A percentile compares a stretch with the other conserved stretches of the same genome.
Evolutionary conservation across 1,284 basidiomycete species (phyloP).

Genomic region (Trametes pubescens): DNA sequence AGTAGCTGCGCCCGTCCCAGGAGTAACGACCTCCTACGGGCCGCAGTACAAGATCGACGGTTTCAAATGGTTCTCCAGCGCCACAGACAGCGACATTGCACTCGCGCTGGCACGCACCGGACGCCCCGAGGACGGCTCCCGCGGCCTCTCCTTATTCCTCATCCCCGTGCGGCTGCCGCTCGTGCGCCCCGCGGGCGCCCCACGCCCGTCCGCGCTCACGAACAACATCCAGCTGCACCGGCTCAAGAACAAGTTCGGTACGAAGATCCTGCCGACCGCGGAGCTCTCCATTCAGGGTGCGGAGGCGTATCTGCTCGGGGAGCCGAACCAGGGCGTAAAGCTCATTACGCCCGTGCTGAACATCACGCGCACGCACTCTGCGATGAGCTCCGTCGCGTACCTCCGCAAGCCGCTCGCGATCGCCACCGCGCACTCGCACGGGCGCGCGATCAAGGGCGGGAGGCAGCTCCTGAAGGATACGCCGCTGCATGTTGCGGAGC

Average conservation of each 20-base stretch:
- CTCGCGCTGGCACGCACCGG: conserved; percentile 79
- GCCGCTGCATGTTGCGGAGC: conserved; percentile 68
- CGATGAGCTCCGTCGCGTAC: conserved; percentile 63
- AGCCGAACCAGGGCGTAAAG: conserved; percentile 70
- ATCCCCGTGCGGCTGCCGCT: conserved; percentile 68
- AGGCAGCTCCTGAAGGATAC: conserved; percentile 59
- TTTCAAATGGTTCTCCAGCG: conserved; percentile 88
- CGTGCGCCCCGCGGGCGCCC: conserved; percentile 47
- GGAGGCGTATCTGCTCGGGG: conserved; percentile 72
- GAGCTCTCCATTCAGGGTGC: conserved; percentile 73
- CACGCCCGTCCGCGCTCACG: conserved; percentile 55
- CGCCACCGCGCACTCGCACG: conserved; percentile 67
- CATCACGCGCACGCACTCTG: conserved; percentile 78
- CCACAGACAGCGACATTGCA: conserved; percentile 78
- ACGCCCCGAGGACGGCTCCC: conserved; percentile 57
- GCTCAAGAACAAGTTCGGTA: conserved; percentile 84
- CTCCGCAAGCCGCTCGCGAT: conserved; percentile 72
- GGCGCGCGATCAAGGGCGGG: conserved; percentile 61
- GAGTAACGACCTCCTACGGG: conserved; percentile 50
- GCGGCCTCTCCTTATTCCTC: conserved; percentile 76
- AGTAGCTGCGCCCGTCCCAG: conserved; percentile 52
- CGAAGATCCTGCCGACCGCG: conserved; percentile 79
- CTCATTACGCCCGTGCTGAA: conserved; percentile 77
- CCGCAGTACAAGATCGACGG: conserved; percentile 66
- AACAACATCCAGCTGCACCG: conserved; percentile 80